Evolutionary conservation across 2,329 filamentous ascomycete species (phyloP).

Genomic region (Neofusicoccum kwambonambiense): DNA sequence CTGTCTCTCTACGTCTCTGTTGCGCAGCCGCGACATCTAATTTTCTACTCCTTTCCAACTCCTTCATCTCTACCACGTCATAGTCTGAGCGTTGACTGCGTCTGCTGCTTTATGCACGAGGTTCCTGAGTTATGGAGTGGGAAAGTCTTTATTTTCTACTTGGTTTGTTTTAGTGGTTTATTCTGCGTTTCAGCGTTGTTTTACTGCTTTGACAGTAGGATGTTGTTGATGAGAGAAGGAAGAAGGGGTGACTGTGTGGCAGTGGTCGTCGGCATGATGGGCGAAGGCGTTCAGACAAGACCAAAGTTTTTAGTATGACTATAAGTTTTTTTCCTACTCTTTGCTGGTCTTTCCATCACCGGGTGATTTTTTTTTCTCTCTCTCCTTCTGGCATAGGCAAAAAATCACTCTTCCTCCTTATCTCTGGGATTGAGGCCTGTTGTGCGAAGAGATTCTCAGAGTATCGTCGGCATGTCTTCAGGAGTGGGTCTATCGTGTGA

Average conservation of each 20-base stretch:
- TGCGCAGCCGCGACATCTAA: slow-evolving; percentile 2
- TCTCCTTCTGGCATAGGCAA: slow-evolving; percentile 6
- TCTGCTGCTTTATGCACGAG: not conserved
- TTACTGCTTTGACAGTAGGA: slow-evolving; percentile 10
- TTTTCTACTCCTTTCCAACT: not conserved
- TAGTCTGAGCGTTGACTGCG: slow-evolving; percentile 9
- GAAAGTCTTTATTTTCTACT: not conserved
- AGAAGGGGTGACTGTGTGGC: not conserved
- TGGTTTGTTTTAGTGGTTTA: not conserved
- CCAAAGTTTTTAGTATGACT: slow-evolving; percentile 12
- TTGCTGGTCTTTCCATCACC: not conserved
- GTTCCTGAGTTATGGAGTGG: not conserved
- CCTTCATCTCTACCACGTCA: not conserved
- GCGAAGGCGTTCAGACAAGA: slow-evolving; percentile 16
- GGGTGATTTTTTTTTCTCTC: not conserved
- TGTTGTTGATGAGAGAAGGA: not conserved
- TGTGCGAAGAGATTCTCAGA: not conserved
- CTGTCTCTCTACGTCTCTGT: not conserved
- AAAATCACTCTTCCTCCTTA: slow-evolving; percentile 1
- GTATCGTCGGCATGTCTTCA: too few relatives aligned
- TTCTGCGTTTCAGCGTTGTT: slow-evolving; percentile 14
- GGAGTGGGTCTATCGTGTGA: too few relatives aligned
- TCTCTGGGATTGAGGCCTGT: not conserved
- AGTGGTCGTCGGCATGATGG: slow-evolving; percentile 8
- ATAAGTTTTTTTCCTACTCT: not conserved